A percentile compares a stretch with the other conserved stretches of the same genome.
Conservation (phyloP, 1,284 basidiomycete genomes). For the Moniliophthora roreri region DNA sequence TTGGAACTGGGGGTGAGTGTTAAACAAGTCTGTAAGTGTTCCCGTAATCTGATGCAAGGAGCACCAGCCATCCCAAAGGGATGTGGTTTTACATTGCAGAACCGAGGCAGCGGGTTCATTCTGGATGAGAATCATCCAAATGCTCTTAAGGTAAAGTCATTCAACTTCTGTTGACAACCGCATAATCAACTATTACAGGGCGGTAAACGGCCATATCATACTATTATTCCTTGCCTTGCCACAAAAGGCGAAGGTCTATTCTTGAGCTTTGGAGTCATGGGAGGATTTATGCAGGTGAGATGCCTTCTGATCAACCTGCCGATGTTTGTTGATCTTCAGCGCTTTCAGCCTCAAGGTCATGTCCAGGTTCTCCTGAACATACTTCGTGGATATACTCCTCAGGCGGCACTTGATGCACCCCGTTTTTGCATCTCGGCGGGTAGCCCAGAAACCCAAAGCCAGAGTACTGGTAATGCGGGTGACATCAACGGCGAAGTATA, state of each 20-base stretch:
- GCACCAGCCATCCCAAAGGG: conserved; percentile 79
- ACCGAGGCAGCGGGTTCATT: conserved; percentile 86
- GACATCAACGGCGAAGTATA: conserved; percentile 83
- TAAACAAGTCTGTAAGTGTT: conserved; percentile 1
- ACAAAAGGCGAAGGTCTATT: conserved; percentile 82
- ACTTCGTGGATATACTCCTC: conserved; percentile 81
- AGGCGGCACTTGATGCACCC: conserved; percentile 88
- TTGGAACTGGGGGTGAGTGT: conserved; percentile 69
- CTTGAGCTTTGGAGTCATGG: conserved; percentile 92
- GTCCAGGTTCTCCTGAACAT: conserved; percentile 93
- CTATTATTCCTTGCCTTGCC: conserved; percentile 92
- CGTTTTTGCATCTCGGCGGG: conserved; percentile 95
- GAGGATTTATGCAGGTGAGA: conserved; percentile 87
- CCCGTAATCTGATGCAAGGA: conserved; percentile 9
- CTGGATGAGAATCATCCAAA: conserved; percentile 85
- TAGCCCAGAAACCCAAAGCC: conserved; percentile 61
- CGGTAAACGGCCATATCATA: conserved; percentile 92
- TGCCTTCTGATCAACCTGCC: neutral
- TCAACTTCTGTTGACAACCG: neutral
- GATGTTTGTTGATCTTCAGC: neutral
- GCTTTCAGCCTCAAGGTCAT: conserved; percentile 79
- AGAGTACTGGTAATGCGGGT: conserved; percentile 48
- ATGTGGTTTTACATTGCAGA: conserved; percentile 96
- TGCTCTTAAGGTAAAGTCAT: conserved; percentile 53
- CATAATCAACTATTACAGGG: conserved; percentile 39